phyloP scores from a whole-genome alignment of 257 asterid genomes.

The Hygrophila difformis region DNA sequence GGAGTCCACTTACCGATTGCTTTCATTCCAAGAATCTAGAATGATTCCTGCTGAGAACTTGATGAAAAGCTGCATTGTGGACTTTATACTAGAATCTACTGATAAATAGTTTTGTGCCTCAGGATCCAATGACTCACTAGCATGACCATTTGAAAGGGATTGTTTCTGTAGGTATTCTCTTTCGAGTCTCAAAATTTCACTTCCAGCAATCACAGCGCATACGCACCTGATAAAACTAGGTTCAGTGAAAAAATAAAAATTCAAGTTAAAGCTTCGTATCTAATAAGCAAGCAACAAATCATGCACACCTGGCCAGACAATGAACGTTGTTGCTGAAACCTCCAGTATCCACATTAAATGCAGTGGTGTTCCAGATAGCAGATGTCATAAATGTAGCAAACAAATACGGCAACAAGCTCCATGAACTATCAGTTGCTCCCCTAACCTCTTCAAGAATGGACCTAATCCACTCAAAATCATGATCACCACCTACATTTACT shows the following conservation, averaged over 20 bases:
- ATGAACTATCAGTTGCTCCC: slow-evolving; percentile 89
- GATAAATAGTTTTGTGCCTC: slow-evolving; percentile 48
- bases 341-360: slow-evolving; percentile 85
- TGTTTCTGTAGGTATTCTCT: slow-evolving; percentile 69
- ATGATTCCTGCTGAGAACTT: slow-evolving; percentile 84
- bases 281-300: not conserved
- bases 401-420: slow-evolving; percentile 89
- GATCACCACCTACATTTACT: slow-evolving; percentile 55
- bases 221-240: slow-evolving; percentile 76
- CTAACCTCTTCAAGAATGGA: slow-evolving; percentile 85
- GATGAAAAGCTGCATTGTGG: slow-evolving; percentile 82
- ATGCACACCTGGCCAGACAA: slow-evolving; percentile 74
- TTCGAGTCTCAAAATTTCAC: slow-evolving; percentile 84
- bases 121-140: slow-evolving; percentile 46
- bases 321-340: slow-evolving; percentile 92
- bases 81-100: slow-evolving; percentile 68
- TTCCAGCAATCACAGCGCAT: slow-evolving; percentile 80
- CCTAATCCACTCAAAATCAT: slow-evolving; percentile 84
- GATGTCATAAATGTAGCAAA: slow-evolving; percentile 89
- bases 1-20: slow-evolving; percentile 51
- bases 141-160: slow-evolving; percentile 73
- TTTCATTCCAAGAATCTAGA: slow-evolving; percentile 82
- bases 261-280: not conserved
- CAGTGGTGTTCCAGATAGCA: slow-evolving; percentile 74
- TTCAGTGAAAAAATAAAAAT: slow-evolving; percentile 13